Percentiles rank a stretch among this genome's conserved stretches.
Evolutionary conservation across 306 rosid species (phyloP).

Genomic region (Cicer yamashitae): DNA sequence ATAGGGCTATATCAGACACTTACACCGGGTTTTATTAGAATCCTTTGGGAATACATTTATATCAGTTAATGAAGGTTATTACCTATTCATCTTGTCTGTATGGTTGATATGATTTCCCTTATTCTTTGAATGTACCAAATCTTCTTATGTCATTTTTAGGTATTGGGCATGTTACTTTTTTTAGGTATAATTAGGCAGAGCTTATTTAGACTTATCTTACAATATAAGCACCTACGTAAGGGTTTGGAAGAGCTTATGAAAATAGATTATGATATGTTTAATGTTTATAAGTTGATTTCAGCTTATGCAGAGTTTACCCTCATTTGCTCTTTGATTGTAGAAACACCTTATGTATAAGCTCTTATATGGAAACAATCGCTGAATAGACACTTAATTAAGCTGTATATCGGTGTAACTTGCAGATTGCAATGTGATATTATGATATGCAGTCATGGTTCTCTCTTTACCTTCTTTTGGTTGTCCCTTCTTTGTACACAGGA

Average conservation of each 20-base stretch:
- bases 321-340: neutral
- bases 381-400: neutral
- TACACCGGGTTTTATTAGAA: neutral
- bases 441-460: conserved; percentile 23
- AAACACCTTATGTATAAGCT: neutral
- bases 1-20: neutral
- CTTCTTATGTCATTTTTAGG: conserved; percentile 30
- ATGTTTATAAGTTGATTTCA: neutral
- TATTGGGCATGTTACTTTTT: conserved; percentile 3
- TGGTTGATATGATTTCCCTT: neutral
- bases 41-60: neutral
- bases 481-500: conserved; percentile 53
- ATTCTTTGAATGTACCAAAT: conserved; percentile 16
- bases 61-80: neutral
- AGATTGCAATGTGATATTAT: conserved; percentile 18
- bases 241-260: neutral
- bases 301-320: neutral
- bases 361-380: neutral
- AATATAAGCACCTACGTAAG: neutral
- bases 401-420: conserved; percentile 3
- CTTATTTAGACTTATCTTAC: neutral
- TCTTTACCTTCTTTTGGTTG: conserved; percentile 40
- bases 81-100: neutral
- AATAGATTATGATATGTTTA: neutral
- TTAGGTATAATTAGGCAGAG: conserved; percentile 2